These are phyloP conservation scores for Penicillium odoratum DNA, from an alignment of 495 filamentous ascomycete species.

Conservation along the genomic window DNA sequence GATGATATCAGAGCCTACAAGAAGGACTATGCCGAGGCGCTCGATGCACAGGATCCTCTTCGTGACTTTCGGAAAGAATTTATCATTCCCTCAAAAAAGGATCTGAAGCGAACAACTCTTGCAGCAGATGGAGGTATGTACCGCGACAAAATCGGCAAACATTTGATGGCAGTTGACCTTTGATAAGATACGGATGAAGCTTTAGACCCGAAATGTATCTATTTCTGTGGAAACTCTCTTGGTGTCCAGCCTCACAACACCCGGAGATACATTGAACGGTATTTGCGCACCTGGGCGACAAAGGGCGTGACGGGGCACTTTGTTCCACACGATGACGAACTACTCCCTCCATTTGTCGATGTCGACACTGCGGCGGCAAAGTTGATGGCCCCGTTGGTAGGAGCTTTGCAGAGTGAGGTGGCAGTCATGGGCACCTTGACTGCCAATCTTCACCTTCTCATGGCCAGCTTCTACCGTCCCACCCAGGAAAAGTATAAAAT, in stretches of 20 bases:
- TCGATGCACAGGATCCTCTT: conserved; percentile 72
- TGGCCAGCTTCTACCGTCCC: conserved; percentile 90
- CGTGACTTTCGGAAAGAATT: conserved; percentile 72
- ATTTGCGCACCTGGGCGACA: conserved; percentile 83
- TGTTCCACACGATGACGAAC: conserved; percentile 70
- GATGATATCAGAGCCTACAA: conserved; percentile 43
- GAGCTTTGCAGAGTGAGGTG: conserved; percentile 77
- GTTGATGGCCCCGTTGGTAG: conserved; percentile 80
- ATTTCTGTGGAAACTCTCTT: conserved; percentile 96
- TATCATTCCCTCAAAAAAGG: conserved; percentile 75
- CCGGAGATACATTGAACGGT: conserved; percentile 66
- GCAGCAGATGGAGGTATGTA: conserved; percentile 38
- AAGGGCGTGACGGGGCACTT: conserved; percentile 97
- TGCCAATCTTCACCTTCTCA: conserved; percentile 84
- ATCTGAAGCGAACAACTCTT: conserved; percentile 68
- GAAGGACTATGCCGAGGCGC: conserved; percentile 57
- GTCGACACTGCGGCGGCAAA: conserved; percentile 70
- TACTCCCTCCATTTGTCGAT: conserved; percentile 77
- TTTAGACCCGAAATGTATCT: conserved; percentile 59
- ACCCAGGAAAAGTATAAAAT: conserved; percentile 77
- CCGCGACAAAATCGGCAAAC: neutral
- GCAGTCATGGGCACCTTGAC: conserved; percentile 94
- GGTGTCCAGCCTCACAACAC: conserved; percentile 83
- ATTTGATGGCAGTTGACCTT: neutral
- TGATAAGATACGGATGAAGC: conserved; percentile 34